Base-by-base conservation (phyloP, 805 yeast genomes). In the Kazachstania taianensis region DNA sequence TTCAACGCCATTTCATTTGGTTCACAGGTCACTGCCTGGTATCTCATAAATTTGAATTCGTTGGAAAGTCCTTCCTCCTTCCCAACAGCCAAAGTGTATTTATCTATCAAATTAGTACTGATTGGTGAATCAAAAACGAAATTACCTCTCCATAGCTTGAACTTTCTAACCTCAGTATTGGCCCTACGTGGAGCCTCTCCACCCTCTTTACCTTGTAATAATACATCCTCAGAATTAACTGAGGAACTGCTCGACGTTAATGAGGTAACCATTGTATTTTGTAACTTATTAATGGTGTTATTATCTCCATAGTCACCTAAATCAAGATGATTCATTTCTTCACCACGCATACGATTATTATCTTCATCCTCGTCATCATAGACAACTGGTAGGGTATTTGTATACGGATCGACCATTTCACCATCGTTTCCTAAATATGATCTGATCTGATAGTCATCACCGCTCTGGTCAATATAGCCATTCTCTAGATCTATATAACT, bases 1-100 rank as follows among this genome's bases (percentile, higher is more conserved):
- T 70, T 70, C 7, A 48, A 45, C 14, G 59, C 62, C 52, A 82
- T 83, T 37, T 78, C 74, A 8, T 73, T 67, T 0, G 97, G 97
- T 43, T 89, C 94, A 56, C 94, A 81, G 1, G 97, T 89, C 15
- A 83, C 86, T 0, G 96, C 96, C 39, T 92, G 84, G 59, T 87
- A 89, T 56, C 97, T 72, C 89, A 89, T 79, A 49, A 79, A 84
- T 23, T 75, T 69, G 67, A 80, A 81, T 64, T 89, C 81, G 37
- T 59, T 59, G 4, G 61, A 52, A 13, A 55, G 37, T 12, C 41
- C 33, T 15, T 37, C 33, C 41, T 72, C 52, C 52, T 67, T 61
- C 49, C 65, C 69, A 28, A 65, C 53, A 37, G 72, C 61, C 43
- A 47, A 49, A 2, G 55, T 55, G 32, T 65, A 78, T 48, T 73